phyloP scores from a whole-genome alignment of 768 basidiomycete species.

The Tephrocybe sp. region DNA sequence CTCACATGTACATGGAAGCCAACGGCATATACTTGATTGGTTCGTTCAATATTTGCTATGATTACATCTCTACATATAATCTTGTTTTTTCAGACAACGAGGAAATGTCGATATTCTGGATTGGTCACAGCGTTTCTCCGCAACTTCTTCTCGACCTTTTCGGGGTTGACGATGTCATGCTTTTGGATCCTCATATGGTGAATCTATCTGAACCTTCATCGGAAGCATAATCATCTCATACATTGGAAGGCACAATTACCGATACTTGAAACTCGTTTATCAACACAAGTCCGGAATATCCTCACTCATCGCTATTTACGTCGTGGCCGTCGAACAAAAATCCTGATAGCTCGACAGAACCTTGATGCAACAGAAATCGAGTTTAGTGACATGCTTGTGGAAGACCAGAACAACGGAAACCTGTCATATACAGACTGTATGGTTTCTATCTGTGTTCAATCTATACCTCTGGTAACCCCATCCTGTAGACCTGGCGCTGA shows the following conservation, averaged over 20 bases:
- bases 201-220: constrained; percentile 15
- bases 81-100: constrained; percentile 66
- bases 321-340: constrained; percentile 51
- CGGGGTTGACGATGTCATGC: constrained; percentile 74
- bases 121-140: constrained; percentile 80
- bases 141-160: constrained; percentile 82
- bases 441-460: constrained; percentile 22
- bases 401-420: constrained; percentile 95
- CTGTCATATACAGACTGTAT: constrained; percentile 89
- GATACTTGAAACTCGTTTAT: constrained; percentile 66
- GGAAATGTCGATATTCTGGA: constrained; percentile 85
- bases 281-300: constrained; percentile 83
- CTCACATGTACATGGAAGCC: constrained; percentile 84
- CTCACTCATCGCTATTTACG: constrained; percentile 62
- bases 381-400: constrained; percentile 95
- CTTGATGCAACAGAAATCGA: constrained; percentile 92
- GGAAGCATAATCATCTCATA: not conserved
- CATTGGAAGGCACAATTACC: constrained; percentile 64
- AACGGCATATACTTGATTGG: constrained; percentile 93
- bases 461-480: constrained; percentile 8
- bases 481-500: constrained; percentile 41
- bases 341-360: constrained; percentile 85
- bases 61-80: not conserved
- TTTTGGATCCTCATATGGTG: constrained; percentile 70
- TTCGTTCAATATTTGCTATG: constrained; percentile 2